Percentiles rank a stretch among this genome's conserved stretches.
Evolutionary conservation across 306 rosid species (phyloP).

Genomic region (Senna tora): DNA sequence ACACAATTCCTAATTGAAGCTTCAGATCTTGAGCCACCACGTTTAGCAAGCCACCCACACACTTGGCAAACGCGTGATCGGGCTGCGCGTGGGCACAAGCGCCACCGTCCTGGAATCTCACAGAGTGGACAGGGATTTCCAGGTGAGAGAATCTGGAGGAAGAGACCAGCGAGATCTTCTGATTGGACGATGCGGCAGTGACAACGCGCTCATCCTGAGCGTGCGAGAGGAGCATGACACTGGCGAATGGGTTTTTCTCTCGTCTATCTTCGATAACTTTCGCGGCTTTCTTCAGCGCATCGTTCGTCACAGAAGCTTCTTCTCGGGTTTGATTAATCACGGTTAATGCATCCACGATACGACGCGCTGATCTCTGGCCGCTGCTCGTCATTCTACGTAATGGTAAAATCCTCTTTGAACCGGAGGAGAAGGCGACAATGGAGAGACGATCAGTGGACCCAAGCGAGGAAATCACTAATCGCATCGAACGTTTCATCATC

Average conservation of each 20-base stretch:
- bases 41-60: slow-evolving; percentile 52
- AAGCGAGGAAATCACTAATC: slow-evolving; percentile 65
- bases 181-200: background rate
- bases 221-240: slow-evolving; percentile 62
- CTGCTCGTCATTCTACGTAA: slow-evolving; percentile 64
- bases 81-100: slow-evolving; percentile 41
- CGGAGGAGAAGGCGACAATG: slow-evolving; percentile 78
- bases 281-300: slow-evolving; percentile 86
- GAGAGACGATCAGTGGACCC: slow-evolving; percentile 78
- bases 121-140: slow-evolving; percentile 74
- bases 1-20: slow-evolving; percentile 59
- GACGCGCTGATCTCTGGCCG: slow-evolving; percentile 74
- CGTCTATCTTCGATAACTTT: slow-evolving; percentile 93
- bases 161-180: slow-evolving; percentile 41
- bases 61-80: slow-evolving; percentile 54
- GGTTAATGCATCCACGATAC: slow-evolving; percentile 52
- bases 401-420: slow-evolving; percentile 78
- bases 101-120: slow-evolving; percentile 40
- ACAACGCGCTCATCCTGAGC: slow-evolving; percentile 43
- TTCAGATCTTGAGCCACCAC: slow-evolving; percentile 73
- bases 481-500: slow-evolving; percentile 70
- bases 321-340: slow-evolving; percentile 54
- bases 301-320: slow-evolving; percentile 55
- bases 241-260: slow-evolving; percentile 68
- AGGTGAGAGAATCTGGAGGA: slow-evolving; percentile 56